Base-by-base conservation (phyloP, 192 early-diverging fungal genomes). In the Linnemannia elongata region DNA sequence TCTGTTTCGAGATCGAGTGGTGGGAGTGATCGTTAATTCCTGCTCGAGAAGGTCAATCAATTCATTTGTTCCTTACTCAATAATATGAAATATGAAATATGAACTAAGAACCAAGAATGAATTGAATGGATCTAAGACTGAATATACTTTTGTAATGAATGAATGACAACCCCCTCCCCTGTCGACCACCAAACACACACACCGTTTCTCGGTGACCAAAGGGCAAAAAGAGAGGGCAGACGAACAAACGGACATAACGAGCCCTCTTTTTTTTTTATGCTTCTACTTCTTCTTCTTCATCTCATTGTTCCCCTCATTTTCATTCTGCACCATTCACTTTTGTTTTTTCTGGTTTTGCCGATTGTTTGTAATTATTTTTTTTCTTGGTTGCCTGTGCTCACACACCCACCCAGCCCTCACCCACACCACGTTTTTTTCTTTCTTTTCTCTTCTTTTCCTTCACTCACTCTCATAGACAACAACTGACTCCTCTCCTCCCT, bases 341-440 rank as follows among this genome's bases (percentile, higher is more conserved):
- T 55, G 38, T 27, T 74, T 41, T 17, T 57, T 4, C 22, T 10
- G 15, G 54, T 39, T 39, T 10, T 10, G 60, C 12, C 35, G 8
- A 24, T 13, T 10, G 33, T 69, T 69, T 69, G 41, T 27, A 24
- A 30, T 74, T 41, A 35, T 76, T 79, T 13, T 68, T 35, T 12
- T 17, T 49, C 17, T 49, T 49, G 18, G 33, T 22, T 57, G 17
- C 70, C 36, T 20, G 38, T 80, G 22, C 41, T 47, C 60, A 33
- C 60, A 13, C 60, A 6, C 27, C 12, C 38, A 13, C 17, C 47
- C 47, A 47, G 47, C 47, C 18, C 17, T 49, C 47, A 41, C 68
- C 36, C 69, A 39, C 55, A 63, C 60, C 60, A 63, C 54, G 30
- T 74, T 74, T 49, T 49, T 54, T 82, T 39, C 71, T 38, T 33